Evolutionary conservation across 768 basidiomycete species (phyloP).

Genomic region (Tulasnella calospora): DNA sequence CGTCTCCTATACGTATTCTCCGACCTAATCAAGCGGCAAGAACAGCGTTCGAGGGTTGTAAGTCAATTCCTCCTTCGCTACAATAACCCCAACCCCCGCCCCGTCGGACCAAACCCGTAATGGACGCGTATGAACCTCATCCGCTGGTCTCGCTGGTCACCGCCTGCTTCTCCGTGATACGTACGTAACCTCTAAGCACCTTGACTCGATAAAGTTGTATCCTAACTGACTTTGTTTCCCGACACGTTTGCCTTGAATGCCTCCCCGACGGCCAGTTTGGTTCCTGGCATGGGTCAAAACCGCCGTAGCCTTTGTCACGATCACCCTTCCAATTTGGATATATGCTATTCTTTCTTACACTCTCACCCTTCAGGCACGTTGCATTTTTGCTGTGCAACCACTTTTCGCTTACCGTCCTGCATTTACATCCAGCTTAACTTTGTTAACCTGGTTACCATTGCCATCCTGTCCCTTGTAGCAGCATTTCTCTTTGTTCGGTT

Average conservation of each 20-base stretch:
- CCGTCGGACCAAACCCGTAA: not conserved
- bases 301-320: conserved; percentile 72
- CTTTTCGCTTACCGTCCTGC: not conserved
- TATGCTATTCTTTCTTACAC: conserved; percentile 79
- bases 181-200: conserved; percentile 45
- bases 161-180: conserved; percentile 77
- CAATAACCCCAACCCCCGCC: not conserved
- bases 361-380: conserved; percentile 74
- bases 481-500: conserved; percentile 79
- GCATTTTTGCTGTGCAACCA: not conserved
- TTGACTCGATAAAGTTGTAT: not conserved
- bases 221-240: not conserved
- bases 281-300: conserved; percentile 70
- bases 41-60: not conserved
- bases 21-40: not conserved
- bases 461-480: conserved; percentile 58
- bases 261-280: conserved; percentile 55
- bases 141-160: conserved; percentile 72
- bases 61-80: not conserved
- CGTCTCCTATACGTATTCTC: not conserved
- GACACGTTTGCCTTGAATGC: conserved; percentile 28
- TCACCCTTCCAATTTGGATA: conserved; percentile 73
- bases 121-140: conserved; percentile 43
- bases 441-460: conserved; percentile 80
- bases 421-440: conserved; percentile 65